Evolutionary conservation across 208 protist genomes (phyloP), one percentile per base, ranked within the genome.

Genomic region (Blechomonas ayalai): DNA sequence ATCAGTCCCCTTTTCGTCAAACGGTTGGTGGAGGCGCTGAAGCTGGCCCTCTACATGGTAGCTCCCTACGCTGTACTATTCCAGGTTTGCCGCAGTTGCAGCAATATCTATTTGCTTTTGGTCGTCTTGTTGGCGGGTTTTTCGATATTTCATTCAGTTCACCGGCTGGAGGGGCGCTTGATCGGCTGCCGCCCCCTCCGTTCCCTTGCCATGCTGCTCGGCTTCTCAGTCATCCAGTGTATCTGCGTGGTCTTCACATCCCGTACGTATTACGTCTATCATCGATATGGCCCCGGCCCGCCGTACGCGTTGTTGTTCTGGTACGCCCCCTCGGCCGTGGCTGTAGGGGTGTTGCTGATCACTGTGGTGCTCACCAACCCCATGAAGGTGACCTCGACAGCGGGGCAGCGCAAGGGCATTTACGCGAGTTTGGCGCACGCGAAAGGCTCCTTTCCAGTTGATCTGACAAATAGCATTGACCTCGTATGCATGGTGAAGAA

Each of bases 401-500:
- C 58, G 13, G 63, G 50, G 1, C 67, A 82, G 54, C 73, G 83
- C 10, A 65, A 67, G 18, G 72, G 61, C 35, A 79, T 86, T 29
- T 85, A 87, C 57, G 72, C 72, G 0, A 52, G 38, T 10, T 54
- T 82, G 36, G 45, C 53, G 36, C 32, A 52, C 7, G 44, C 55
- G 3, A 42, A 53, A 37, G 62, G 57, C 10, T 23, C 25, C 19
- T 53, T 62, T 20, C 19, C 60, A 5, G 59, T 68, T 16, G 65
- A 79, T 25, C 32, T 74, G 10, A 35, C 60, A 5, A 58, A 77
- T 45, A 41, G 51, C 27, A 67, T 82, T 22, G 73, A 85, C 52
- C 34, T 73, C 7, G 25, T 42, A 15, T 63, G 63, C 16, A 87
- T 90, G 80, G 64, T 84, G 16, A 68, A 59, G 32, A 87, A 86